These are phyloP conservation scores for Podospora pseudocomata DNA, from an alignment of 495 filamentous ascomycete genomes.

Conservation along the genomic window DNA sequence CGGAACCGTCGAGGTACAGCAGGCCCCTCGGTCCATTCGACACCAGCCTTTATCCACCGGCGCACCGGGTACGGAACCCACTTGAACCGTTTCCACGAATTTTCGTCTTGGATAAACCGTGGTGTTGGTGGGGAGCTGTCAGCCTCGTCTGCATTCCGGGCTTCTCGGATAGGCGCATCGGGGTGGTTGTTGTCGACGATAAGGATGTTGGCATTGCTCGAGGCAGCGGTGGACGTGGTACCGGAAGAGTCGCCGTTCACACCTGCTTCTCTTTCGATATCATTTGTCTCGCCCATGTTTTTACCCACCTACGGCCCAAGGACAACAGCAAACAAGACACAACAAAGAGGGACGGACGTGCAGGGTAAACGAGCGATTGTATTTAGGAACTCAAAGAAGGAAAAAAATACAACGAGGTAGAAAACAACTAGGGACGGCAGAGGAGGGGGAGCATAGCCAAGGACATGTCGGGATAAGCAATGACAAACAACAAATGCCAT, in stretches of 20 bases:
- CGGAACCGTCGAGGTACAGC: conserved; percentile 58
- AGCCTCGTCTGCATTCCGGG: conserved; percentile 23
- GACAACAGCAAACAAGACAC: neutral
- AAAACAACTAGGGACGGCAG: neutral
- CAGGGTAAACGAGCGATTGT: neutral
- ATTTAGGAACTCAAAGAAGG: neutral
- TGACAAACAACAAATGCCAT: neutral
- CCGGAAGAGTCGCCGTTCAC: conserved; percentile 2
- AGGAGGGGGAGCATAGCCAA: neutral
- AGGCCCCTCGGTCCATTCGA: conserved; percentile 70
- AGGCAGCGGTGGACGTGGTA: conserved; percentile 8
- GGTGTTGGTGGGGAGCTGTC: conserved; percentile 33
- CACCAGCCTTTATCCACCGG: conserved; percentile 40
- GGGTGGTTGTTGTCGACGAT: conserved; percentile 28
- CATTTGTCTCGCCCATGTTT: conserved; percentile 8
- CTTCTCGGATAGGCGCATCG: conserved; percentile 31
- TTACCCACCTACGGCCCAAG: neutral
- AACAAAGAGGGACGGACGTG: neutral
- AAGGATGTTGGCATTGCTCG: neutral
- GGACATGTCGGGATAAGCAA: neutral
- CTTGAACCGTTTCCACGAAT: conserved; percentile 37
- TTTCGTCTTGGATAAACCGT: conserved; percentile 39
- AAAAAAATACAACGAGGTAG: neutral
- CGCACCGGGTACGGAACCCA: conserved; percentile 51
- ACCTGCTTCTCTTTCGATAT: conserved; percentile 10